phyloP scores from a whole-genome alignment of 345 rosid species.

The Eucalyptus sideroxylon region DNA sequence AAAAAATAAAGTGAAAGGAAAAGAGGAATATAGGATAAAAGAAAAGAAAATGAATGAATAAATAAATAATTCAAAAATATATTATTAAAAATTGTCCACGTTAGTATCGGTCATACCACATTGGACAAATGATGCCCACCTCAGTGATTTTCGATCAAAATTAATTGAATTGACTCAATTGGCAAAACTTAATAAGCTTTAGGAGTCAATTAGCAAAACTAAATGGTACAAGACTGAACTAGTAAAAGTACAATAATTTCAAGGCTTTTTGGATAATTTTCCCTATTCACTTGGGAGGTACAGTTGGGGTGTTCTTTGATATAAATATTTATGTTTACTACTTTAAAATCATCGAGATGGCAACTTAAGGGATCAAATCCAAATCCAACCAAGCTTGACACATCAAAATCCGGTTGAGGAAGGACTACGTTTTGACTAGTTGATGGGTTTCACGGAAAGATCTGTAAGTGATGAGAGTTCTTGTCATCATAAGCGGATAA shows the following conservation, averaged over 20 bases:
- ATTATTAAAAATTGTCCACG: accelerated
- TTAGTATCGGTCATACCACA: accelerated
- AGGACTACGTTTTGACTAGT: not conserved
- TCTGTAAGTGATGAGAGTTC: not conserved
- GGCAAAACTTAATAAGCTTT: too few species aligned
- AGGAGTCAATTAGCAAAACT: too few species aligned
- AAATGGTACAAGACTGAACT: accelerated
- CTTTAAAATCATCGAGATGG: not conserved
- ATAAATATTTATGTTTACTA: not conserved
- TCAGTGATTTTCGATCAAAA: accelerated
- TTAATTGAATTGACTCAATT: accelerated
- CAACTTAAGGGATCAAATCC: not conserved
- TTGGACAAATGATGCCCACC: accelerated
- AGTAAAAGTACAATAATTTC: too few species aligned
- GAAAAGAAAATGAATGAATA: too few species aligned
- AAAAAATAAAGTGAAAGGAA: too few species aligned
- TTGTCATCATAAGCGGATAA: not conserved
- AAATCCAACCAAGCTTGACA: not conserved
- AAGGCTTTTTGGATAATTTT: too few species aligned
- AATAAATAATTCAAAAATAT: too few species aligned
- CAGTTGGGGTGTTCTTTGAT: not conserved
- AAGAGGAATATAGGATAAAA: too few species aligned
- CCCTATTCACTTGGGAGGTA: not conserved
- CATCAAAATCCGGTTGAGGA: not conserved
- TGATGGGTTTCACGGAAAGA: not conserved